Percentiles rank a stretch among this genome's conserved stretches.
These are phyloP conservation scores for Yamadazyma paraphyllophila DNA, from an alignment of 805 yeast species.

Conservation along the genomic window DNA sequence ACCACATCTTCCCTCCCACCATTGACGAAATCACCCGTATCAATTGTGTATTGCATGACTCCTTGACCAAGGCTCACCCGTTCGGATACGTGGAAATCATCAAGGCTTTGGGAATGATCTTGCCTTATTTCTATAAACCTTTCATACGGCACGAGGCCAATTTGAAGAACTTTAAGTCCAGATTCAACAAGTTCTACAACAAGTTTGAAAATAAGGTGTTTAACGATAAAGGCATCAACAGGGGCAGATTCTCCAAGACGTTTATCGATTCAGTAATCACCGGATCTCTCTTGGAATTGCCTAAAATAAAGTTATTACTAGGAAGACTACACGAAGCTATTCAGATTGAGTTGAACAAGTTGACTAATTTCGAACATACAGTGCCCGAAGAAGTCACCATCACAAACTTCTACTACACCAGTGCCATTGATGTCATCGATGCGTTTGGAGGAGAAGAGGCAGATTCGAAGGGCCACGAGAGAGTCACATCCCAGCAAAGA, in stretches of 20 bases:
- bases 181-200: constrained; percentile 41
- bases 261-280: constrained; percentile 50
- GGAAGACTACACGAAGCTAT: constrained; percentile 56
- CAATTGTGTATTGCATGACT: constrained; percentile 78
- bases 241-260: constrained; percentile 24
- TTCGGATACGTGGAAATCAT: constrained; percentile 75
- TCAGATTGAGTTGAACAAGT: constrained; percentile 19
- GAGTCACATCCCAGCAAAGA: constrained; percentile 29
- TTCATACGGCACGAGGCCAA: constrained; percentile 95
- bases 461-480: constrained; percentile 29
- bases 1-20: constrained; percentile 88
- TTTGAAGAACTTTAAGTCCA: constrained; percentile 60
- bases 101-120: constrained; percentile 74
- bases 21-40: constrained; percentile 91
- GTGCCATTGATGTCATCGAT: constrained; percentile 65
- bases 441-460: constrained; percentile 65
- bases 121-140: constrained; percentile 91
- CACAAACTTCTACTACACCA: constrained; percentile 45
- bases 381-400: constrained; percentile 18
- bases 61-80: constrained; percentile 63
- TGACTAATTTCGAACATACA: constrained; percentile 11
- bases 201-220: constrained; percentile 30
- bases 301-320: constrained; percentile 66
- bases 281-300: constrained; percentile 64
- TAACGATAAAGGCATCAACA: constrained; percentile 28